A percentile compares a stretch with the other conserved stretches of the same genome.
phyloP scores from a whole-genome alignment of 2,329 filamentous ascomycete genomes.

The Alternaria brassicicola region DNA sequence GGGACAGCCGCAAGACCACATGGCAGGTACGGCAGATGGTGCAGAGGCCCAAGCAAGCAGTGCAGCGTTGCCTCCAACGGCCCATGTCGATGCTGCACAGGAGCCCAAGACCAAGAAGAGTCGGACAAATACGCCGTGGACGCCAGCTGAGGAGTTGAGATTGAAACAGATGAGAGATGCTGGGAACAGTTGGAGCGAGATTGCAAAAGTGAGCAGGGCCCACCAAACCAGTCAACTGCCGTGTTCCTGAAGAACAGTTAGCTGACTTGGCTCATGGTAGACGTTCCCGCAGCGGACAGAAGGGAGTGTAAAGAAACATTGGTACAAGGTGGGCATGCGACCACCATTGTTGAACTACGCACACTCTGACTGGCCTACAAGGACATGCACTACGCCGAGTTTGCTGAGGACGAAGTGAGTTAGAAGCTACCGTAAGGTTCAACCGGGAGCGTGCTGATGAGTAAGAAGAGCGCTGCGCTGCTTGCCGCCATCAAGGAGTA shows the following conservation, averaged over 20 bases:
- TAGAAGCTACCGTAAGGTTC: neutral
- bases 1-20: slow-evolving; percentile 31
- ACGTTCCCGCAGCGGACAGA: slow-evolving; percentile 93
- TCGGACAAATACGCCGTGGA: slow-evolving; percentile 98
- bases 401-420: slow-evolving; percentile 90
- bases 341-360: slow-evolving; percentile 17
- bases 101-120: slow-evolving; percentile 76
- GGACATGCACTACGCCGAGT: slow-evolving; percentile 99
- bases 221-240: neutral
- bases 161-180: slow-evolving; percentile 93
- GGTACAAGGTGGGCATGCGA: slow-evolving; percentile 79
- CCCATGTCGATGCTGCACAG: slow-evolving; percentile 34
- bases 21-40: slow-evolving; percentile 28
- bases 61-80: slow-evolving; percentile 32
- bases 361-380: slow-evolving; percentile 49
- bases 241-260: neutral
- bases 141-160: slow-evolving; percentile 87
- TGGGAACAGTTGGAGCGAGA: slow-evolving; percentile 95
- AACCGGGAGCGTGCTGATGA: slow-evolving; percentile 32
- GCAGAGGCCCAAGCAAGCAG: slow-evolving; percentile 24
- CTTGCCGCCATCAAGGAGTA: slow-evolving; percentile 98
- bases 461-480: slow-evolving; percentile 72
- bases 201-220: slow-evolving; percentile 75
- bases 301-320: slow-evolving; percentile 98
- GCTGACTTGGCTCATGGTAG: slow-evolving; percentile 54